A percentile compares a stretch with the other conserved stretches of the same genome.
phyloP scores from a whole-genome alignment of 305 asterid genomes.

The Coffea humblotiana region DNA sequence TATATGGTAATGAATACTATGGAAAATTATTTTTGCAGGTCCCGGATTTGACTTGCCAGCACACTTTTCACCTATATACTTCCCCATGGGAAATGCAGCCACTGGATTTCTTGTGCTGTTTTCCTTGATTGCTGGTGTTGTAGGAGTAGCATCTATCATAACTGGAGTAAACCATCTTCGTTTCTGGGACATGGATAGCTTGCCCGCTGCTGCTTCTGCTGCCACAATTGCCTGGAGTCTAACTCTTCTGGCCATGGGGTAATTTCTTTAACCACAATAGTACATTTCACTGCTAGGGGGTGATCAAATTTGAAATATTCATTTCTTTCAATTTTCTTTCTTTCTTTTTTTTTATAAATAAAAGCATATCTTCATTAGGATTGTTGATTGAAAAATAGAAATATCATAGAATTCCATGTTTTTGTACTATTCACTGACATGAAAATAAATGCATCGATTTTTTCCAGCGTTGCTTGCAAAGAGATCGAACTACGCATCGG shows the following conservation, averaged over 20 bases:
- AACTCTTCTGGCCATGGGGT: slow-evolving; percentile 95
- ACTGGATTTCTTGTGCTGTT: slow-evolving; percentile 86
- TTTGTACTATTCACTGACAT: not conserved
- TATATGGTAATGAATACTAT: not conserved
- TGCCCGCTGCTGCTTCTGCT: slow-evolving; percentile 63
- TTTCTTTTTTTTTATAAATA: too few relatives aligned
- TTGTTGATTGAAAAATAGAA: not conserved
- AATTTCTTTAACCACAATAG: not conserved
- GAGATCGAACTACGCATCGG: slow-evolving; percentile 62
- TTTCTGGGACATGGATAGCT: slow-evolving; percentile 57
- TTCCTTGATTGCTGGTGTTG: slow-evolving; percentile 74
- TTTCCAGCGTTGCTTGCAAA: slow-evolving; percentile 74
- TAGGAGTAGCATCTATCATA: slow-evolving; percentile 72
- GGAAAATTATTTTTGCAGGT: slow-evolving; percentile 39
- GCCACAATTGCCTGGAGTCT: slow-evolving; percentile 83
- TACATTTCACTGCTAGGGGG: too few relatives aligned
- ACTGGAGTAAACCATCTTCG: slow-evolving; percentile 65
- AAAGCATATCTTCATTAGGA: too few relatives aligned
- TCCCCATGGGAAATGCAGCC: slow-evolving; percentile 94
- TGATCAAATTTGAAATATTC: too few relatives aligned
- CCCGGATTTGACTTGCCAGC: slow-evolving; percentile 67
- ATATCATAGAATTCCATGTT: too few relatives aligned
- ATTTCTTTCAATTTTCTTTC: too few relatives aligned
- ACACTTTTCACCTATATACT: slow-evolving; percentile 83
- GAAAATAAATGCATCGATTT: not conserved